Evolutionary conservation across 768 basidiomycete species (phyloP), one percentile per base, ranked within the genome.

Genomic region (Hygrophoropsis aurantiaca): DNA sequence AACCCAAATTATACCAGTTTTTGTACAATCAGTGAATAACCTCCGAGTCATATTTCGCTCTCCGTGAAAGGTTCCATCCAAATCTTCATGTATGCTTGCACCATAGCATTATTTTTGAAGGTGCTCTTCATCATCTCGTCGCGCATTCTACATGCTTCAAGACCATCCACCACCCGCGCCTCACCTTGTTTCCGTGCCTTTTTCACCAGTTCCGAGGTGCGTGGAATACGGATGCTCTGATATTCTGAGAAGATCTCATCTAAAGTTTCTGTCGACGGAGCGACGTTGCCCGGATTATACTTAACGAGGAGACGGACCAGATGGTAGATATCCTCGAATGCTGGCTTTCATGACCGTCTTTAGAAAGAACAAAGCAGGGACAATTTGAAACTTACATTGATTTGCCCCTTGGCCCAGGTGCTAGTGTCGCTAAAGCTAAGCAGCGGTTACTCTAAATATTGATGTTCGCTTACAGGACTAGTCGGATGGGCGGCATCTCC

Each of bases 401-500:
- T 74, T 74, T 9, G 74, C 72, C 23, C 73, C 74, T 59, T 75
- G 73, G 2, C 74, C 74, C 15, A 75, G 64, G 47, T 75, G 74
- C 72, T 74, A 46, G 21, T 30, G 27, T 21, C 7, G 45, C 39
- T 18, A 5, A 21, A 45, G 10, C 34, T 33, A 23, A 20, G 18
- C 11, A 26, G 43, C 11, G n/a, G 26, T 13, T 18, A 13, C 16
- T 24, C 13, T 11, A 40, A 18, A 34, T 27, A 11, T 10, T 40
- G n/a, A 8, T 39, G 21, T 15, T 5, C 2, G 56, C 73, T 40
- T 49, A 74, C 73, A 1, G 74, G 74, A 49, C 69, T 73, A 4
- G 74, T 74, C 4, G 74, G 74, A 52, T 75, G 74, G 4, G 74
- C 74, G 6, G 73, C 74, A 52, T 75, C 74, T 6, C 74, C 74